A percentile compares a stretch with the other conserved stretches of the same genome.
These are phyloP conservation scores for Fusarium paranaense DNA, from an alignment of 2,329 filamentous ascomycete species.

Conservation along the genomic window DNA sequence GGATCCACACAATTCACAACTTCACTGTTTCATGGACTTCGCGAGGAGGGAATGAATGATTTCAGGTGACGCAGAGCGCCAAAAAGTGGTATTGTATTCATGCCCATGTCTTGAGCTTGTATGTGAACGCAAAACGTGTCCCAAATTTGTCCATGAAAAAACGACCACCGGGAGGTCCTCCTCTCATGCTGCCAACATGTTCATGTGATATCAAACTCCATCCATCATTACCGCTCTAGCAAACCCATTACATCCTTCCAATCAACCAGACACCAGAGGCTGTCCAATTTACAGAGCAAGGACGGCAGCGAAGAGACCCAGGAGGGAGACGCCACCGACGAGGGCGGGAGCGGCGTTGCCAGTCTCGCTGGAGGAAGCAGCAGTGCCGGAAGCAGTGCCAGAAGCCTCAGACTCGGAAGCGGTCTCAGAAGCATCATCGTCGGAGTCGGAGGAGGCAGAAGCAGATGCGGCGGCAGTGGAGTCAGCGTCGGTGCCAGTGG, in stretches of 20 bases:
- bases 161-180: conserved; percentile 26
- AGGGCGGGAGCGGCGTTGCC: conserved; percentile 52
- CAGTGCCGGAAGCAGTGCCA: conserved; percentile 40
- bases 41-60: neutral
- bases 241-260: conserved; percentile 38
- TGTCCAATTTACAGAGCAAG: conserved; percentile 59
- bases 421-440: conserved; percentile 29
- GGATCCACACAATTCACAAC: conserved; percentile 7
- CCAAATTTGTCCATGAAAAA: conserved; percentile 46
- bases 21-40: conserved; percentile 1
- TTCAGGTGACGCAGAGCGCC: conserved; percentile 26
- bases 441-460: conserved; percentile 36
- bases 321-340: conserved; percentile 56
- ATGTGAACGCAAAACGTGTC: conserved; percentile 42
- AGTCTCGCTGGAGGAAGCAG: conserved; percentile 43
- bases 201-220: conserved; percentile 39
- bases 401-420: conserved; percentile 27
- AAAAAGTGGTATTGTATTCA: conserved; percentile 44
- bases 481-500: conserved; percentile 31
- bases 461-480: conserved; percentile 40
- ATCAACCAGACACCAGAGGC: conserved; percentile 3
- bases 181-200: conserved; percentile 35
- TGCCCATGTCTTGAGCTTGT: conserved; percentile 36
- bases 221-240: conserved; percentile 40
- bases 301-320: conserved; percentile 63